phyloP scores from a whole-genome alignment of 352 stramenopile species.

The Pythium rhizo-oryzae region DNA sequence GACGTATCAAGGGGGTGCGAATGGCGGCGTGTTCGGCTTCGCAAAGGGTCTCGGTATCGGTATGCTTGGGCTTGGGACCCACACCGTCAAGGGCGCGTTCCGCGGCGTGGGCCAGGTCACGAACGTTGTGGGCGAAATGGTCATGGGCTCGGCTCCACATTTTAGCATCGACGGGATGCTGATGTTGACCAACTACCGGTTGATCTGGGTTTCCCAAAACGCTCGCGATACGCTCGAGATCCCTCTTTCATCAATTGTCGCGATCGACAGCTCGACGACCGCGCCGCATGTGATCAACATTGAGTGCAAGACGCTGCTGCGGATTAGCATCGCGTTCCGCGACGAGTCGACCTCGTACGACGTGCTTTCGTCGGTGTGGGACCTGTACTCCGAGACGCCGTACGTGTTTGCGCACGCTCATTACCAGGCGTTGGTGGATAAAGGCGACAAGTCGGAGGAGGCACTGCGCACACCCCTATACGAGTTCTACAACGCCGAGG shows the following conservation, averaged over 20 bases:
- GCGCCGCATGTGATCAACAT: conserved; percentile 84
- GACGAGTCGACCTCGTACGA: conserved; percentile 78
- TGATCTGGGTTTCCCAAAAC: conserved; percentile 85
- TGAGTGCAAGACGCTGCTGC: conserved; percentile 84
- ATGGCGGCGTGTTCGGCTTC: conserved; percentile 85
- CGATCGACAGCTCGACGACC: conserved; percentile 80
- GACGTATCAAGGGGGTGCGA: conserved; percentile 85
- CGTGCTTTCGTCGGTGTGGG: conserved; percentile 74
- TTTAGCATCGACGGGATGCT: conserved; percentile 88
- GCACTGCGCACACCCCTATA: conserved; percentile 48
- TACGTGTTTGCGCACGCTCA: conserved; percentile 84
- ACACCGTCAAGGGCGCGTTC: conserved; percentile 87
- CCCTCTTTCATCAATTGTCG: conserved; percentile 72
- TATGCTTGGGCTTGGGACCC: conserved; percentile 81
- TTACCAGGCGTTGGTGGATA: conserved; percentile 66
- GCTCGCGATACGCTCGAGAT: conserved; percentile 85
- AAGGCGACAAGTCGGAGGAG: conserved; percentile 33
- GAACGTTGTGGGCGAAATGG: conserved; percentile 87
- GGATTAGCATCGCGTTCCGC: conserved; percentile 82
- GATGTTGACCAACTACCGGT: conserved; percentile 82
- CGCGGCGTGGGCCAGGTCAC: conserved; percentile 86
- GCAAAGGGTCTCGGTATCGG: conserved; percentile 87
- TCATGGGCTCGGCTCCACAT: conserved; percentile 79
- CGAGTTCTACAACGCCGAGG: conserved; percentile 71
- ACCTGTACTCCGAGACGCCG: conserved; percentile 60